Base-by-base conservation (phyloP, 1,284 basidiomycete species). In the Tilletia horrida region DNA sequence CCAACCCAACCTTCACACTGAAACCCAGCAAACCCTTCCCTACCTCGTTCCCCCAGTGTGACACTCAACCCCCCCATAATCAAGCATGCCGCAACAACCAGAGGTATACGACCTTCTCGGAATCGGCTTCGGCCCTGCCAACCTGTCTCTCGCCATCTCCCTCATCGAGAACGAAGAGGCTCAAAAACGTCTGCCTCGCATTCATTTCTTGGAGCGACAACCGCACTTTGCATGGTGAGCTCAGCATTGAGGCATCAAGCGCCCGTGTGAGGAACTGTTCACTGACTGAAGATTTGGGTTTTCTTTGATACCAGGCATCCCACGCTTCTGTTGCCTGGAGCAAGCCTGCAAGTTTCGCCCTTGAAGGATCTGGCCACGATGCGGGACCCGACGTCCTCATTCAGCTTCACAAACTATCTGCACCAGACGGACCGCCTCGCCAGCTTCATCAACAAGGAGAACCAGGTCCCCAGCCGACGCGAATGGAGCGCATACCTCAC, bases 401-500 rank as follows among this genome's bases (percentile, higher is more conserved):
- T 71, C 66, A 76, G 71, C 59, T 81, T 80, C 67, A 70, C 71
- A 67, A 81, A 81, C 72, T 81, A 77, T 66, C 71, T 81, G n/a
- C 77, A 80, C 66, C 67, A 68, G 40, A 67, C 77, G 27, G 73
- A 74, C 16, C 74, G 80, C 16, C 75, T 81, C 14, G 73, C 74
- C 40, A 69, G 70, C 64, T 81, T 75, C 72, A 81, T 81, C 74
- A 81, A 81, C 72, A 73, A 75, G 64, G 76, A 79, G 59, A 75
- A 79, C 25, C 71, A 69, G 35, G 73, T 79, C 9, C 80, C 80
- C 27, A 76, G 73, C 64, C 73, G 80, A 45, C 70, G 80, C 16
- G 80, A 81, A 63, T 81, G 80, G 80, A 79, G 76, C 52, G 77
- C 78, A 13, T 81, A 81, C 67, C 72, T 81, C 45, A 72, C 77